Evolutionary conservation across 2,329 filamentous ascomycete species (phyloP).

Genomic region (Penicillium concentricum): DNA sequence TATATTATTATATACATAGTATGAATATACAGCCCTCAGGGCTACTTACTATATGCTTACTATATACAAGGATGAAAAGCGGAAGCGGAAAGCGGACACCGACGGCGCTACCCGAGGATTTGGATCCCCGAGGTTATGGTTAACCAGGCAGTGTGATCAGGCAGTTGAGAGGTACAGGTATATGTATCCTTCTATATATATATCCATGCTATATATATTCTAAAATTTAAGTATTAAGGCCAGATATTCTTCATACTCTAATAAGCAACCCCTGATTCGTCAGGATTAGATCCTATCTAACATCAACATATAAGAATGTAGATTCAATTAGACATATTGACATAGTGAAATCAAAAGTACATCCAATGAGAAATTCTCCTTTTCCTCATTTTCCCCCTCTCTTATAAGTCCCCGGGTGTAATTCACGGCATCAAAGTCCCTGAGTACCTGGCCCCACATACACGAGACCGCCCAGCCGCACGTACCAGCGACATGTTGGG

Average conservation of each 20-base stretch:
- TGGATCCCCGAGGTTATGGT: constrained; percentile 25
- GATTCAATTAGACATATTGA: neutral
- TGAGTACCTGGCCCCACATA: constrained; percentile 12
- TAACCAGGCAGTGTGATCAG: constrained; percentile 1
- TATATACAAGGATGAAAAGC: too few relatives aligned
- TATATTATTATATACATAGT: constrained; percentile 5
- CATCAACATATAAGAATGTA: too few relatives aligned
- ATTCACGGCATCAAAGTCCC: constrained; percentile 14
- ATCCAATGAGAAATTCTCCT: neutral
- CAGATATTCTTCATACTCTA: constrained; percentile 9
- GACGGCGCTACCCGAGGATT: constrained; percentile 23
- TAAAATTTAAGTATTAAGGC: neutral
- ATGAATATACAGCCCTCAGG: neutral
- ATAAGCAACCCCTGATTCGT: constrained; percentile 32
- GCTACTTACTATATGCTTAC: neutral
- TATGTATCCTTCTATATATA: too few relatives aligned
- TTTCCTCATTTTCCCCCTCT: neutral
- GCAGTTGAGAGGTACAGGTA: neutral
- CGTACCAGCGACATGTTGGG: constrained; percentile 8
- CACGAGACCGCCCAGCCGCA: constrained; percentile 13
- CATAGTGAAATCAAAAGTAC: neutral
- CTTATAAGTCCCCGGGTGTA: constrained; percentile 3
- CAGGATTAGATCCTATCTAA: neutral
- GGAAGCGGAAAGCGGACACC: constrained; percentile 14
- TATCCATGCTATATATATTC: too few relatives aligned